These are phyloP conservation scores for Crepidotus sp. DNA, from an alignment of 1,284 basidiomycete species.

Conservation along the genomic window DNA sequence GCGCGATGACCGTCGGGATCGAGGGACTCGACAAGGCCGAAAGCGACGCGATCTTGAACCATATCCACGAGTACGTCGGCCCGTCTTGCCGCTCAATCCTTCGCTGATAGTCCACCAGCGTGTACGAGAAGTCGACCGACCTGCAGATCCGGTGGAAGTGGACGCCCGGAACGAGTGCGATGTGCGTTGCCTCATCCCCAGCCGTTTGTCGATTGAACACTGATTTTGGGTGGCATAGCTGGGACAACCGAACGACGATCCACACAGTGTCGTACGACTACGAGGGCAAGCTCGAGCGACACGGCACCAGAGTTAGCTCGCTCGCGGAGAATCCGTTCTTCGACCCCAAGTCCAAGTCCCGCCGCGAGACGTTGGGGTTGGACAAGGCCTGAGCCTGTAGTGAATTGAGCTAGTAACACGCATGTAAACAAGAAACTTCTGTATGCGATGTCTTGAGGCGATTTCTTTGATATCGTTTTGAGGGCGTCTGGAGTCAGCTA, in stretches of 20 bases:
- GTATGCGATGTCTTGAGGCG: too few species aligned
- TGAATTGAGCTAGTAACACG: too few species aligned
- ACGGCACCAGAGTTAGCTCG: conserved; percentile 52
- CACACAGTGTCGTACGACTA: conserved; percentile 42
- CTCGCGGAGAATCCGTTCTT: conserved; percentile 60
- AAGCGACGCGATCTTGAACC: conserved; percentile 18
- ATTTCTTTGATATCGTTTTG: too few species aligned
- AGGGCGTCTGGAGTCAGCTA: too few species aligned
- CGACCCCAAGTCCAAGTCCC: conserved; percentile 40
- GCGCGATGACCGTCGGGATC: conserved; percentile 17
- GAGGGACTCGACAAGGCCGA: conserved; percentile 15
- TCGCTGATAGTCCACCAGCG: conserved; percentile 7
- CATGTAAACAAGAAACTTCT: too few species aligned
- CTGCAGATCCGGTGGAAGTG: conserved; percentile 19
- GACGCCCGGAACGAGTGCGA: conserved; percentile 21
- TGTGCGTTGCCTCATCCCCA: too few species aligned
- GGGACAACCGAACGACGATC: conserved; percentile 47
- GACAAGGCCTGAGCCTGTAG: conserved; percentile 3
- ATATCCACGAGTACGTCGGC: conserved; percentile 16
- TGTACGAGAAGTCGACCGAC: conserved; percentile 18
- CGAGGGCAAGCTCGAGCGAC: conserved; percentile 42
- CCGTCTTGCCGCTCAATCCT: too few species aligned
- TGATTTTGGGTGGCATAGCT: conserved; percentile 33
- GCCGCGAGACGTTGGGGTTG: conserved; percentile 35
- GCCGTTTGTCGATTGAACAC: too few species aligned